Conservation (phyloP, 345 rosid species). For the Dovyalis caffra region DNA sequence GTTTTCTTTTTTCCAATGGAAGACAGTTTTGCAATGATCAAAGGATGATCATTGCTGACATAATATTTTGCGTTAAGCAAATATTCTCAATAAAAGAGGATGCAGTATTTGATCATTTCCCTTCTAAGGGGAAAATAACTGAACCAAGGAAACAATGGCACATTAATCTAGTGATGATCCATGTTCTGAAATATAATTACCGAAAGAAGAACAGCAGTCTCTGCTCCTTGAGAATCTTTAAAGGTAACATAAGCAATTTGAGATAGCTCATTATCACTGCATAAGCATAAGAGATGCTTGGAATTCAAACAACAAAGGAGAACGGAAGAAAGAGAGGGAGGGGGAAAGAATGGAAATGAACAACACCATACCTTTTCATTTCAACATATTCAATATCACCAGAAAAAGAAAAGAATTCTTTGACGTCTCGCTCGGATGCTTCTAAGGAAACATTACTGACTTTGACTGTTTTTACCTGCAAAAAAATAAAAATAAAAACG, state of each 20-base stretch:
- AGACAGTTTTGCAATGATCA: neutral
- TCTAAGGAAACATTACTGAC: constrained; percentile 69
- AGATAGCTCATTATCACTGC: constrained; percentile 64
- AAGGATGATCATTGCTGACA: neutral
- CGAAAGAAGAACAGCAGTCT: constrained; percentile 88
- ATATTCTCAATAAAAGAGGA: neutral
- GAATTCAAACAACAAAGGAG: constrained; percentile 1
- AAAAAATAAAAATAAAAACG: neutral
- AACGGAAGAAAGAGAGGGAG: neutral
- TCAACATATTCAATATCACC: constrained; percentile 81
- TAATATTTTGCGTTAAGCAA: neutral
- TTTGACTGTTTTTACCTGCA: constrained; percentile 68
- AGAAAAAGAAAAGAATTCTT: constrained; percentile 91
- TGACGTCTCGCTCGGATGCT: constrained; percentile 71
- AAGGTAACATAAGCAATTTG: constrained; percentile 78
- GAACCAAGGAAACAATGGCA: neutral
- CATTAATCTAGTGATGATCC: neutral
- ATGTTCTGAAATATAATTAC: constrained; percentile 35
- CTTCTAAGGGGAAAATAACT: neutral
- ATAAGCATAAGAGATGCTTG: constrained; percentile 17
- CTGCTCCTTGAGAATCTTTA: constrained; percentile 86
- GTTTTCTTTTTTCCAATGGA: neutral
- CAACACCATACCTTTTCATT: constrained; percentile 45
- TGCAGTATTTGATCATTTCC: neutral
- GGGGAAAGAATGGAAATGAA: neutral